phyloP scores from a whole-genome alignment of 225 moss, liverwort and hornwort species.

The Anthoceros angustus region DNA sequence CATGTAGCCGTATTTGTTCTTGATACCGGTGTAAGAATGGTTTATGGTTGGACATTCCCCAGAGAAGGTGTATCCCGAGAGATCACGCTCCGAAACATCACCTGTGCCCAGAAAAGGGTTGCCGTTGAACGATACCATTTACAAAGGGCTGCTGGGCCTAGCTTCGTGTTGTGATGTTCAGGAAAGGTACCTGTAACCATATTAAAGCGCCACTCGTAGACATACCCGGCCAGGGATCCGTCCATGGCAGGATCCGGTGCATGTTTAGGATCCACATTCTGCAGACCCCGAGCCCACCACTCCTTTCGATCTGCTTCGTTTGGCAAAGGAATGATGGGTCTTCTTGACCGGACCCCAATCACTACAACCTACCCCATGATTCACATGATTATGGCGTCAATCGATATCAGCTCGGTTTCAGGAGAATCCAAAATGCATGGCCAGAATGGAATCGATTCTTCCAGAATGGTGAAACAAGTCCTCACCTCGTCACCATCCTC shows the following conservation, averaged over 20 bases:
- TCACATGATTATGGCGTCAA: not conserved
- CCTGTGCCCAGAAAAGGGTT: not conserved
- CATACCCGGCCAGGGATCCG: not conserved
- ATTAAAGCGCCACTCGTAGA: constrained; percentile 14
- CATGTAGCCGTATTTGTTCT: constrained; percentile 9
- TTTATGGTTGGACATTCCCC: constrained; percentile 13
- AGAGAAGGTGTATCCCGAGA: constrained; percentile 9
- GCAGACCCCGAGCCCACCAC: constrained; percentile 8
- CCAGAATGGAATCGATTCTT: not conserved
- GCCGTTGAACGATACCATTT: not conserved
- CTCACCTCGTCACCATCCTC: constrained; percentile 11
- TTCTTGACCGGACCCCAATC: not conserved
- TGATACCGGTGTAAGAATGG: constrained; percentile 7
- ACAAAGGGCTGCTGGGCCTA: no score
- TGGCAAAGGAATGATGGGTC: not conserved
- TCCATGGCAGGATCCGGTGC: not conserved
- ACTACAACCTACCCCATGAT: constrained; percentile 6
- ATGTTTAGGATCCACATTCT: constrained; percentile 7
- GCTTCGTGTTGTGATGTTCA: not conserved
- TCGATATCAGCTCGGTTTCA: not conserved
- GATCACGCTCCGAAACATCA: constrained; percentile 6
- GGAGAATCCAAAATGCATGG: not conserved
- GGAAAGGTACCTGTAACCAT: constrained; percentile 8
- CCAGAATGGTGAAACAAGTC: not conserved
- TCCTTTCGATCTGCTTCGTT: not conserved